phyloP scores from a whole-genome alignment of 2,329 filamentous ascomycete genomes.

The Rhynchosporium graminicola region DNA sequence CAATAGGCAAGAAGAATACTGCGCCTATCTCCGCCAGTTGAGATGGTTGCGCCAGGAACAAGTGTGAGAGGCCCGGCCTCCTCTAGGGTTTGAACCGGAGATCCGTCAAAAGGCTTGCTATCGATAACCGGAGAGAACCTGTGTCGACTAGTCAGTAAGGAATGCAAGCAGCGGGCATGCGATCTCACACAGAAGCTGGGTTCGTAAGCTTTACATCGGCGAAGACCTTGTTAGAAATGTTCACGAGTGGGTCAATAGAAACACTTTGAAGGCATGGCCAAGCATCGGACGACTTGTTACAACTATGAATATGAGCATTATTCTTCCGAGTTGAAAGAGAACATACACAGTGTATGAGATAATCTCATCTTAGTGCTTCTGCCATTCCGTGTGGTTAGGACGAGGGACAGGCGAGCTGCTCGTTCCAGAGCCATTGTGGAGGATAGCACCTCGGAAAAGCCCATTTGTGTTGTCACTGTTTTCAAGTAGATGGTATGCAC shows the following conservation, averaged over 20 bases:
- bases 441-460: constrained; percentile 22
- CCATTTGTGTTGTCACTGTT: constrained; percentile 10
- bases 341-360: constrained; percentile 19
- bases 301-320: constrained; percentile 13
- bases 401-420: constrained; percentile 22
- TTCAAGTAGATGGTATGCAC: constrained; percentile 24
- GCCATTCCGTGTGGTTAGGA: constrained; percentile 15
- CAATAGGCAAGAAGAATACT: too few relatives aligned
- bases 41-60: too few relatives aligned
- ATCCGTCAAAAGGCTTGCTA: constrained; percentile 19
- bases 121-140: constrained; percentile 25
- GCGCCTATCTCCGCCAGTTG: too few relatives aligned
- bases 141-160: background rate
- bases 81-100: background rate
- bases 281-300: constrained; percentile 2
- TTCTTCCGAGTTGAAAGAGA: background rate
- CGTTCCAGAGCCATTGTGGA: constrained; percentile 24
- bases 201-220: constrained; percentile 1
- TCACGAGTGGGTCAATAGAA: constrained; percentile 16
- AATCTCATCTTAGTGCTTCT: constrained; percentile 18
- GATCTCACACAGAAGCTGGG: constrained; percentile 4
- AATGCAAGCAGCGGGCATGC: background rate
- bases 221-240: constrained; percentile 17
- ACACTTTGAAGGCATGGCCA: constrained; percentile 24
- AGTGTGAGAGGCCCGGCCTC: too few relatives aligned